Conservation (phyloP, 345 rosid genomes). For the Brassica nigra region DNA sequence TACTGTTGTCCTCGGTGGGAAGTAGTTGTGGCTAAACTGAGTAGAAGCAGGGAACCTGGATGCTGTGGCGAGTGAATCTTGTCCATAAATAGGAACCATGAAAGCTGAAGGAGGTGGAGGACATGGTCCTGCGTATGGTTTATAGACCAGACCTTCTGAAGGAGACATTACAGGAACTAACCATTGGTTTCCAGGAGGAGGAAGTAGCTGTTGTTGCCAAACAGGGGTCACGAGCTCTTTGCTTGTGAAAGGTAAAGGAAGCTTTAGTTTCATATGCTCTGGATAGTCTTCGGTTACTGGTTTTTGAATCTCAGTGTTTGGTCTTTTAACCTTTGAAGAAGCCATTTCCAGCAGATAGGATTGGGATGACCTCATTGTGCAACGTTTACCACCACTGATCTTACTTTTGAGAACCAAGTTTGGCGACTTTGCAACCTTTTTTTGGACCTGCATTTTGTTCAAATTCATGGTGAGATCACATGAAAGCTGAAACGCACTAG, state of each 20-base stretch:
- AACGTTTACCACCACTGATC: constrained; percentile 30
- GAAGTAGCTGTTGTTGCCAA: constrained; percentile 42
- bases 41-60: constrained; percentile 47
- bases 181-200: constrained; percentile 69
- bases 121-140: constrained; percentile 67
- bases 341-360: not conserved
- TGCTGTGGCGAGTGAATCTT: constrained; percentile 41
- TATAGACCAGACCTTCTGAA: constrained; percentile 80
- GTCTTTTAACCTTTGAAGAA: constrained; percentile 25
- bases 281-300: constrained; percentile 37
- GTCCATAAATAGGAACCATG: constrained; percentile 50
- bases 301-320: constrained; percentile 33
- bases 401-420: constrained; percentile 51
- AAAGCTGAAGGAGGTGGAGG: constrained; percentile 64
- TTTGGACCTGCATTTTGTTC: constrained; percentile 62
- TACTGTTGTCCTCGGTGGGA: constrained; percentile 47
- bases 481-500: constrained; percentile 5
- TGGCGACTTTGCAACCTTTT: constrained; percentile 63
- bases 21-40: constrained; percentile 46
- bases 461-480: not conserved
- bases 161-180: constrained; percentile 76
- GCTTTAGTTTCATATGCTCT: constrained; percentile 52
- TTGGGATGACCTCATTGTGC: constrained; percentile 10
- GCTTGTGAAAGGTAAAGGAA: constrained; percentile 43
- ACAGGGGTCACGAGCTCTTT: constrained; percentile 39